These are phyloP conservation scores for Zymoseptoria tritici DNA, from an alignment of 2,329 filamentous ascomycete genomes.

Conservation along the genomic window DNA sequence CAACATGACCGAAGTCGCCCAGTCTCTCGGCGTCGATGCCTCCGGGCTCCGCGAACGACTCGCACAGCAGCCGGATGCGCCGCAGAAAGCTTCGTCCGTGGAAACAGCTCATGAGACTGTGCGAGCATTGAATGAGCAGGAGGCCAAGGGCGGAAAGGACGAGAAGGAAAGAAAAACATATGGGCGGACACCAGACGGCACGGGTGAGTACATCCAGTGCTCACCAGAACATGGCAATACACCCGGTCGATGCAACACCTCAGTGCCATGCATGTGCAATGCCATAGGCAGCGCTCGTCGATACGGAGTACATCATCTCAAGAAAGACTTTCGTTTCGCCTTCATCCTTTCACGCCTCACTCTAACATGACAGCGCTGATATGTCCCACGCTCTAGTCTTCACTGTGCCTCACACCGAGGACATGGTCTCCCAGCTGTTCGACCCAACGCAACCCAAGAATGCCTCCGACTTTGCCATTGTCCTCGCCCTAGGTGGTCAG, in stretches of 20 bases:
- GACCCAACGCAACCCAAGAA: conserved; percentile 95
- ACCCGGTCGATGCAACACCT: background rate
- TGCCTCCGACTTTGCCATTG: conserved; percentile 71
- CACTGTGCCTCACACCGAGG: conserved; percentile 88
- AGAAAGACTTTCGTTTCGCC: background rate
- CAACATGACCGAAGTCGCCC: conserved; percentile 17
- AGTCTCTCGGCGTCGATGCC: conserved; percentile 17
- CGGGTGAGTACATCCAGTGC: conserved; percentile 53
- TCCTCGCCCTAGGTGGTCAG: conserved; percentile 68
- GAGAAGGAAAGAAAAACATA: conserved; percentile 68
- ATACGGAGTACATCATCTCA: background rate
- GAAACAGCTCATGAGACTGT: conserved; percentile 41
- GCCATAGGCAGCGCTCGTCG: background rate
- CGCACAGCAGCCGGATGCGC: conserved; percentile 27
- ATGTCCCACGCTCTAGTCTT: conserved; percentile 58
- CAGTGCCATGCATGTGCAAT: background rate
- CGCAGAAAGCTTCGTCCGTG: conserved; percentile 25
- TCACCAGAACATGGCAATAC: conserved; percentile 1
- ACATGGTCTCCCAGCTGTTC: conserved; percentile 97
- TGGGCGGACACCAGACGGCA: conserved; percentile 84
- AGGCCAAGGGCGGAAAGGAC: conserved; percentile 40
- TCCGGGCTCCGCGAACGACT: conserved; percentile 43
- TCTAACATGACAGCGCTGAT: conserved; percentile 20
- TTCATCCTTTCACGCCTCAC: background rate
- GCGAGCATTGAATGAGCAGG: conserved; percentile 43